Percentiles rank a stretch among this genome's conserved stretches.
These are phyloP conservation scores for Ophiostoma angusticollis DNA, from an alignment of 2,329 filamentous ascomycete genomes.

Conservation along the genomic window DNA sequence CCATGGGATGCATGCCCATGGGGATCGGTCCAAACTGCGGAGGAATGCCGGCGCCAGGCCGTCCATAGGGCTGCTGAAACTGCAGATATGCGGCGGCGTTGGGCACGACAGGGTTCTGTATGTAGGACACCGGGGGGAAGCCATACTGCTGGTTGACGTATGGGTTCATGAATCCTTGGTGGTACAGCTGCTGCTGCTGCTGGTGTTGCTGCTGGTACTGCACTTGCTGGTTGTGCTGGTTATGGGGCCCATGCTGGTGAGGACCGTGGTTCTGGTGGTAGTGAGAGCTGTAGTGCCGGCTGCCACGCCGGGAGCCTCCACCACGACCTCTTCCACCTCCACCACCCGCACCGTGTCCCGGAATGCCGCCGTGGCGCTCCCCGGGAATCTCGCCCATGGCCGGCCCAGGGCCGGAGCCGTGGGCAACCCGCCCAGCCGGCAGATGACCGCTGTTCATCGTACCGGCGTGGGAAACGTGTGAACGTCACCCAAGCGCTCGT, in stretches of 20 bases:
- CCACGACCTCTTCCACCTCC: conserved; percentile 22
- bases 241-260: conserved; percentile 20
- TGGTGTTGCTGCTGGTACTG: conserved; percentile 29
- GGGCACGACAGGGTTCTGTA: conserved; percentile 34
- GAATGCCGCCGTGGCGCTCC: conserved; percentile 13
- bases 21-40: conserved; percentile 6
- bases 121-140: conserved; percentile 44
- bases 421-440: conserved; percentile 55
- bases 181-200: conserved; percentile 33
- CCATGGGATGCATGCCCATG: conserved; percentile 2
- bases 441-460: conserved; percentile 68
- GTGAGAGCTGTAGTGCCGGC: conserved; percentile 19
- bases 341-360: conserved; percentile 16
- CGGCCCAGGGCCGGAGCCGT: conserved; percentile 29
- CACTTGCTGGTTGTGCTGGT: conserved; percentile 22
- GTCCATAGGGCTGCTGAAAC: conserved; percentile 35
- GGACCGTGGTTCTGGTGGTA: conserved; percentile 21
- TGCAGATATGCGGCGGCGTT: conserved; percentile 34
- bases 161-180: conserved; percentile 36
- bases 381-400: conserved; percentile 4
- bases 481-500: conserved; percentile 21
- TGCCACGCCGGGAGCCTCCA: conserved; percentile 19
- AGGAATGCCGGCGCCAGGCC: conserved; percentile 30
- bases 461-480: conserved; percentile 44
- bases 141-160: conserved; percentile 32